Base-by-base conservation (phyloP, 2,329 filamentous ascomycete species). In the Ceratocystis cubensis region DNA sequence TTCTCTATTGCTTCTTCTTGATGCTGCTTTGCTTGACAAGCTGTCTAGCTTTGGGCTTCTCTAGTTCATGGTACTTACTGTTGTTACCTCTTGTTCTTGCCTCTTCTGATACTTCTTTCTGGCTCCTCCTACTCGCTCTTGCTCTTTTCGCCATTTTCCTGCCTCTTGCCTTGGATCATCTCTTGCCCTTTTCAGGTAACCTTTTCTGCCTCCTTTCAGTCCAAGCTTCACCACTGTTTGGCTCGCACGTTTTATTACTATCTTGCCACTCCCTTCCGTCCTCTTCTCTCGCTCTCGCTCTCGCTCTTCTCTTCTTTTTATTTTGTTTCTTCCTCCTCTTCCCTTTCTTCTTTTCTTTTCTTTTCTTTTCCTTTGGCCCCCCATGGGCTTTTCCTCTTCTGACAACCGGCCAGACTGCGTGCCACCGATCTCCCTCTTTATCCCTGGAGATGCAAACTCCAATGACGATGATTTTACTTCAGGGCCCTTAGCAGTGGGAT, bases 331-430 rank as follows among this genome's bases (percentile, higher is more conserved):
- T 64, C 22, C 10, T 15, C 13, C 8, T 5, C 22, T 17, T 41
- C 13, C 61, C 7, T 5, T 13, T 48, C 20, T 20, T 25, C 30
- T 44, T 30, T 8, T 64, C n/a, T 20, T 22, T 30, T 48, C n/a
- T 50, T 41, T 63, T 6, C 10, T 45, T 28, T n/a, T 46, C 53
- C 22, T 33, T n/a, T 22, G 53, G n/a, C 59, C 44, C 30, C 66
- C 59, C 64, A 68, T 68, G 66, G 59, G 66, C 22, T 44, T 68
- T 41, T 68, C 66, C 46, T 68, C 66, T 6, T 66, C 62, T 61
- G 64, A 65, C 37, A 61, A 45, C 37, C 57, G 46, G 25, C 61
- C 64, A 53, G 66, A 66, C 30, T 37, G 59, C 20, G 66, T 68
- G 50, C 64, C 66, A 37, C 41, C 64, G 25, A 61, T 64, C 45